A percentile compares a stretch with the other conserved stretches of the same genome.
phyloP scores from a whole-genome alignment of 805 yeast genomes.

The Priceomyces castillae region DNA sequence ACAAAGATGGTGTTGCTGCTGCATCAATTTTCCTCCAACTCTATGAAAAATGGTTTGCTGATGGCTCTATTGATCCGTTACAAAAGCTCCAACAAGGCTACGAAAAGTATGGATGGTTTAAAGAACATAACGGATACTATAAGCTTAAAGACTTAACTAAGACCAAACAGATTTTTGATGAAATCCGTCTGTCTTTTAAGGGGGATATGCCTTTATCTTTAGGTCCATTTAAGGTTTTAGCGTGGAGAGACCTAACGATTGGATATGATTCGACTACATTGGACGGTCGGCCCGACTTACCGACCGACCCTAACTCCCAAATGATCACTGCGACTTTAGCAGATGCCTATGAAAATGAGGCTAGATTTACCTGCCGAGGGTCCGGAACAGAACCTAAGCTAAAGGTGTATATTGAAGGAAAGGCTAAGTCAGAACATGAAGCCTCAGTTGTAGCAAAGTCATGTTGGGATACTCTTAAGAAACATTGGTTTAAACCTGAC shows the following conservation, averaged over 20 bases:
- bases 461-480: slow-evolving; percentile 63
- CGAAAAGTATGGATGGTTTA: slow-evolving; percentile 70
- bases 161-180: slow-evolving; percentile 54
- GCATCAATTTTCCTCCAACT: slow-evolving; percentile 72
- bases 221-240: slow-evolving; percentile 55
- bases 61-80: slow-evolving; percentile 32
- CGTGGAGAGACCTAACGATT: slow-evolving; percentile 80
- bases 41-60: slow-evolving; percentile 49
- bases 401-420: slow-evolving; percentile 86
- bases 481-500: slow-evolving; percentile 71
- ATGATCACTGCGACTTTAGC: slow-evolving; percentile 73
- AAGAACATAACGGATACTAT: slow-evolving; percentile 86
- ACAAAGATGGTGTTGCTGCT: slow-evolving; percentile 91
- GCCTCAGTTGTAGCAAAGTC: slow-evolving; percentile 54
- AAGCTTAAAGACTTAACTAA: slow-evolving; percentile 51
- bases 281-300: slow-evolving; percentile 60
- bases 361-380: slow-evolving; percentile 84
- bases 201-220: slow-evolving; percentile 45
- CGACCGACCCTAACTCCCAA: slow-evolving; percentile 70
- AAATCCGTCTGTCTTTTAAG: slow-evolving; percentile 39
- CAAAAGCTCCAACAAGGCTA: slow-evolving; percentile 59
- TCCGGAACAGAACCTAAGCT: slow-evolving; percentile 97
- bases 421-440: slow-evolving; percentile 39
- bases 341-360: slow-evolving; percentile 16
- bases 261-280: slow-evolving; percentile 75